Conservation (phyloP, 768 basidiomycete genomes). For the Steccherinum ochraceum region DNA sequence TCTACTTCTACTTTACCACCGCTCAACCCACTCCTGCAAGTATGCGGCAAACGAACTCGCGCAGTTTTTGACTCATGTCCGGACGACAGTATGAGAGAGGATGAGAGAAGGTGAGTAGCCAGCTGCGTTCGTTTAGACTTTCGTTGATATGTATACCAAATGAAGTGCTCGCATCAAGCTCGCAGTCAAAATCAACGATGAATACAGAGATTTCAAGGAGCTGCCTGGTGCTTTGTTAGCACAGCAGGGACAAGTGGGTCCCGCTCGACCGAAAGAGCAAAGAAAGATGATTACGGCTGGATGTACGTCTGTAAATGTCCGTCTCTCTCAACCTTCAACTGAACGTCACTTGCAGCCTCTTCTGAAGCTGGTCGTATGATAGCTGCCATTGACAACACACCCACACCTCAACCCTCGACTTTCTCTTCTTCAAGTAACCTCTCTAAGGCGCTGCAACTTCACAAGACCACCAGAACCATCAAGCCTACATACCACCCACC, state of each 20-base stretch:
- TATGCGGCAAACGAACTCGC: conserved; percentile 65
- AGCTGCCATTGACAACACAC: conserved; percentile 69
- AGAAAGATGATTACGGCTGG: conserved; percentile 71
- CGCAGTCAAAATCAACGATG: conserved; percentile 81
- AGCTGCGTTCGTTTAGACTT: background rate
- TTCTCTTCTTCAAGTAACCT: conserved; percentile 60
- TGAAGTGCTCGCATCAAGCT: conserved; percentile 69
- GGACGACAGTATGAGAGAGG: conserved; percentile 54
- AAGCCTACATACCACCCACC: conserved; percentile 95
- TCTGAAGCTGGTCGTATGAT: conserved; percentile 51
- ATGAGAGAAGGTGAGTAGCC: conserved; percentile 68
- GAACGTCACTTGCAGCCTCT: conserved; percentile 32
- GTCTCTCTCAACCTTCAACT: background rate
- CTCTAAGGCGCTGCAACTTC: conserved; percentile 84
- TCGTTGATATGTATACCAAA: background rate
- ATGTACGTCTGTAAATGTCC: conserved; percentile 34
- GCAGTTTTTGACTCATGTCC: conserved; percentile 62
- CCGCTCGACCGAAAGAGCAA: conserved; percentile 60
- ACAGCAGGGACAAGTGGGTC: conserved; percentile 79
- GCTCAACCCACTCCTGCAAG: conserved; percentile 57
- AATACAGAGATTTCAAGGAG: conserved; percentile 82
- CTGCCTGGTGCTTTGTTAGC: conserved; percentile 76
- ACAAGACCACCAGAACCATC: conserved; percentile 90
- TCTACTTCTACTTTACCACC: conserved; percentile 50
- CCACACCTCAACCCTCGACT: conserved; percentile 60